Conservation (phyloP, 805 yeast species). For the Ogataea trehaloabstinens region DNA sequence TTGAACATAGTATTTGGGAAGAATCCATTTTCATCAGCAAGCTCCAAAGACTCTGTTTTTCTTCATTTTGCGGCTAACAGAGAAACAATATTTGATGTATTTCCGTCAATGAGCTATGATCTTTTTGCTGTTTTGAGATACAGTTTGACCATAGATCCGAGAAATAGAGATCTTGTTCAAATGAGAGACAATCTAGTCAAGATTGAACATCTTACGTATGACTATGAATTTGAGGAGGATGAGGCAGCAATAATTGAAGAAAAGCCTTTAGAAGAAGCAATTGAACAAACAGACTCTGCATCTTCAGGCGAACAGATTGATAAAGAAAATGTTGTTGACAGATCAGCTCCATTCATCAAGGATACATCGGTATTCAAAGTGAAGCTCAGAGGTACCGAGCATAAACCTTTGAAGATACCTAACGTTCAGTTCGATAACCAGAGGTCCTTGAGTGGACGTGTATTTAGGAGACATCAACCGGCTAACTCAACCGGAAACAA, state of each 20-base stretch:
- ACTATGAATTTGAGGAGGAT: constrained; percentile 57
- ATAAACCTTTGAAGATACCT: constrained; percentile 31
- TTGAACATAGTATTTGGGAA: constrained; percentile 84
- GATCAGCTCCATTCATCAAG: constrained; percentile 5
- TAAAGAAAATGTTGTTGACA: constrained; percentile 27
- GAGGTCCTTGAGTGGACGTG: constrained; percentile 21
- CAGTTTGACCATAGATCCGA: constrained; percentile 81
- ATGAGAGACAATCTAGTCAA: constrained; percentile 60
- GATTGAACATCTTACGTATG: constrained; percentile 73
- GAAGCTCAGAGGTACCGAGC: constrained; percentile 20
- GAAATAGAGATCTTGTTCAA: constrained; percentile 64
- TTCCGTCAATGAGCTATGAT: constrained; percentile 84
- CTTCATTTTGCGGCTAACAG: constrained; percentile 82
- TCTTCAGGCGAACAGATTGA: constrained; percentile 16
- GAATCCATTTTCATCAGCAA: constrained; percentile 82
- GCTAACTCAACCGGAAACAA: constrained; percentile 19
- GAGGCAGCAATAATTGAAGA: constrained; percentile 20
- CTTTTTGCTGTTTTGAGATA: constrained; percentile 80
- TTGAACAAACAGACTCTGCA: background rate
- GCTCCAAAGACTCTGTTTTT: constrained; percentile 72
- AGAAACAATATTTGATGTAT: constrained; percentile 88
- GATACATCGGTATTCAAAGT: constrained; percentile 7
- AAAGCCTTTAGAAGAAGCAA: constrained; percentile 14
- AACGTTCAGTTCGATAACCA: constrained; percentile 17
- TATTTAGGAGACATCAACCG: constrained; percentile 13